These are phyloP conservation scores for Flaveria bidentis DNA, from an alignment of 129 eudicot genomes.

Conservation along the genomic window DNA sequence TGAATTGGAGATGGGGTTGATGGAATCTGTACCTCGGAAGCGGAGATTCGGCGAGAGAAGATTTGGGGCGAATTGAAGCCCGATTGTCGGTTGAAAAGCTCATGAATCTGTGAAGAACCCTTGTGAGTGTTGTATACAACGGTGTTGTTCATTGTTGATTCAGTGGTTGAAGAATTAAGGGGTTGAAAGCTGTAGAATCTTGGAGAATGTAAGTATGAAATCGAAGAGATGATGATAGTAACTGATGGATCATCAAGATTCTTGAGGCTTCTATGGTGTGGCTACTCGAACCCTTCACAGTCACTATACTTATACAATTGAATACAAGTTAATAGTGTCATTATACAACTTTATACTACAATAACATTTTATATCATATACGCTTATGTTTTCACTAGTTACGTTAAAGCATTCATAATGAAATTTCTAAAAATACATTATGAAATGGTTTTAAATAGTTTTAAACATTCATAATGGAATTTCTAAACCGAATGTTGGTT, in stretches of 20 bases:
- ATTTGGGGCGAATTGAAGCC: conserved; percentile 52
- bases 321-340: too few relatives aligned
- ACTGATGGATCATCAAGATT: neutral
- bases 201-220: neutral
- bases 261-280: neutral
- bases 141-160: conserved; percentile 16
- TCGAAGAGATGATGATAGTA: neutral
- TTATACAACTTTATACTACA: too few relatives aligned
- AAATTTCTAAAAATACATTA: too few relatives aligned
- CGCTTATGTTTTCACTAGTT: too few relatives aligned
- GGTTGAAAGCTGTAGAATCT: neutral
- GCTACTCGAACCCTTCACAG: neutral
- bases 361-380: too few relatives aligned
- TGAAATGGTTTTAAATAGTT: too few relatives aligned
- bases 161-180: conserved; percentile 16
- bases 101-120: conserved; percentile 31
- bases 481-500: too few relatives aligned
- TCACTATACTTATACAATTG: too few relatives aligned
- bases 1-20: neutral
- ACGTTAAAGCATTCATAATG: too few relatives aligned
- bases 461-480: too few relatives aligned
- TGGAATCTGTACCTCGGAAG: conserved; percentile 56
- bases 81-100: conserved; percentile 44
- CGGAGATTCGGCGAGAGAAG: conserved; percentile 61
- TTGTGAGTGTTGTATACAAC: conserved; percentile 21